Percentiles rank a stretch among this genome's conserved stretches.
Evolutionary conservation across 2,329 filamentous ascomycete species (phyloP).

Genomic region (Xylariaceae sp.): DNA sequence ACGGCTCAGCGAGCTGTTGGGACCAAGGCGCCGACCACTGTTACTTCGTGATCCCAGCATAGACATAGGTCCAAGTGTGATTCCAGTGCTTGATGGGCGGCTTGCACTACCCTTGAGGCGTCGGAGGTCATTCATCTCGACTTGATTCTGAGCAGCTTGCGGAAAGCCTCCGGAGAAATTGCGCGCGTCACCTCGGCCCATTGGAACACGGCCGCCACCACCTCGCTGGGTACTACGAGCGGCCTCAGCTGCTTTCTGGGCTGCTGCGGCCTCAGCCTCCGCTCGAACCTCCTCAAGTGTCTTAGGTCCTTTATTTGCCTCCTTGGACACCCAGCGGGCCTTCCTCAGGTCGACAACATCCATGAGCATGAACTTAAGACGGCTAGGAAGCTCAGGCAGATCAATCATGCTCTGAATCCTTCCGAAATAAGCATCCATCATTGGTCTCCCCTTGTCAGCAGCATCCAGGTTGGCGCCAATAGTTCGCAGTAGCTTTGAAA

Average conservation of each 20-base stretch:
- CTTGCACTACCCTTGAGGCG: conserved; percentile 66
- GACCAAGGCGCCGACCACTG: conserved; percentile 78
- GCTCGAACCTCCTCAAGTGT: conserved; percentile 89
- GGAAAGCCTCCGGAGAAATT: conserved; percentile 70
- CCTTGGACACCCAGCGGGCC: conserved; percentile 79
- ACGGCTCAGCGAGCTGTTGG: conserved; percentile 67
- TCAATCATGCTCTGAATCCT: conserved; percentile 82
- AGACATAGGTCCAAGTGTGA: conserved; percentile 74
- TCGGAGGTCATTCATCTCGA: conserved; percentile 87
- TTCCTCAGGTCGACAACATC: conserved; percentile 83
- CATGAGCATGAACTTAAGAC: conserved; percentile 94
- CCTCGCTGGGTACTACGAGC: conserved; percentile 61
- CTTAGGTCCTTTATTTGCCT: conserved; percentile 90
- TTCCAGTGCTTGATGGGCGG: conserved; percentile 57
- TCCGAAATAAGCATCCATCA: conserved; percentile 93
- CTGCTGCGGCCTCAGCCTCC: conserved; percentile 71
- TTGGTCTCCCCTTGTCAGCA: conserved; percentile 74
- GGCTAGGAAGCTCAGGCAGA: conserved; percentile 75
- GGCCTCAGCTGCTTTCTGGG: conserved; percentile 75
- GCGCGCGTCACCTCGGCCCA: conserved; percentile 83
- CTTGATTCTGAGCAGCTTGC: conserved; percentile 75
- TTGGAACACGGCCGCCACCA: conserved; percentile 62
- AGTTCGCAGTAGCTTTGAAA: conserved; percentile 87
- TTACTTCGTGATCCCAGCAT: conserved; percentile 88
- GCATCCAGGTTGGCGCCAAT: conserved; percentile 84